Evolutionary conservation across 257 asterid species (phyloP).

Genomic region (Jacaranda mimosifolia): DNA sequence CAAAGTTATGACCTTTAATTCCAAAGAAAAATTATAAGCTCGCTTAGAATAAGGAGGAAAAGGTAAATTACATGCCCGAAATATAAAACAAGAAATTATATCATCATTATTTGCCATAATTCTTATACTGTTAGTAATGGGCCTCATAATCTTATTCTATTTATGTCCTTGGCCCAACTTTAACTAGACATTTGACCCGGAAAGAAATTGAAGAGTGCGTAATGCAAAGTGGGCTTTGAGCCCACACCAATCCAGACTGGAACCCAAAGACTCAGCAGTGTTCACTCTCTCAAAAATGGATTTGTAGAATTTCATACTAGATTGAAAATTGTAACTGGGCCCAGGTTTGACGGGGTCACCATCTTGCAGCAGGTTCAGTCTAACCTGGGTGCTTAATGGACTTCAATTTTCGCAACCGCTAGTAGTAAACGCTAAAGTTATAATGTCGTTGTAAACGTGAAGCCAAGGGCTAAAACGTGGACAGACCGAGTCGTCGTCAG

Average conservation of each 20-base stretch:
- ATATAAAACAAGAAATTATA: conserved; percentile 40
- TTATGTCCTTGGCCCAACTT: not conserved
- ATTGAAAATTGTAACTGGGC: not conserved
- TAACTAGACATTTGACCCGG: too few relatives aligned
- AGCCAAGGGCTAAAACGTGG: not conserved
- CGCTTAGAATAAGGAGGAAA: not conserved
- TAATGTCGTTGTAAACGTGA: not conserved
- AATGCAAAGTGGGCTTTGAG: too few relatives aligned
- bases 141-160: not conserved
- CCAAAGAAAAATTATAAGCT: not conserved
- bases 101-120: not conserved
- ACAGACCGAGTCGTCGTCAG: not conserved
- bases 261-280: too few relatives aligned
- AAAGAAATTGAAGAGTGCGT: too few relatives aligned
- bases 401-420: conserved; percentile 33
- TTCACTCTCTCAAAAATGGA: too few relatives aligned
- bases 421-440: not conserved
- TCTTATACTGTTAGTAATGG: not conserved
- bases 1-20: not conserved
- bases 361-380: conserved; percentile 26
- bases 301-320: too few relatives aligned
- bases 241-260: too few relatives aligned
- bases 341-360: not conserved
- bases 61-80: conserved; percentile 45
- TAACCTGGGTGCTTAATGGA: conserved; percentile 11